phyloP scores from a whole-genome alignment of 176 grass and related monocot genomes.

The Canna indica region DNA sequence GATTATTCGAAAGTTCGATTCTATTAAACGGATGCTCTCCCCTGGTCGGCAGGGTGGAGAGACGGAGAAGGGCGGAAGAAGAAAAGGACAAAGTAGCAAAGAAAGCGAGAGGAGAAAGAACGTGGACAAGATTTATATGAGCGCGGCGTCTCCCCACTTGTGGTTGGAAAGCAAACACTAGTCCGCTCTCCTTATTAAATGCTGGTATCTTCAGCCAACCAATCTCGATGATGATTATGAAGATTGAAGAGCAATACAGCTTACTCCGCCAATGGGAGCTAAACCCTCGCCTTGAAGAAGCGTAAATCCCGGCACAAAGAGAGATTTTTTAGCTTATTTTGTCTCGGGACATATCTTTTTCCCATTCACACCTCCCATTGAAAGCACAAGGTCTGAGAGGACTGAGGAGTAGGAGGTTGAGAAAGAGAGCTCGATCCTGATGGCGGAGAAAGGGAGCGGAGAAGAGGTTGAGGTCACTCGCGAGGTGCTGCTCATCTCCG shows the following conservation, averaged over 20 bases:
- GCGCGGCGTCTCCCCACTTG: neutral
- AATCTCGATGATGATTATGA: neutral
- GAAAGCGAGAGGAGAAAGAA: neutral
- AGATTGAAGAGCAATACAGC: neutral
- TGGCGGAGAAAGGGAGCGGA: constrained; percentile 30
- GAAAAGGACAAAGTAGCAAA: neutral
- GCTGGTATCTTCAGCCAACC: neutral
- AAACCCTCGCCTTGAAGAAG: neutral
- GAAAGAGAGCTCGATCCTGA: neutral
- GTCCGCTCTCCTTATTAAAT: neutral
- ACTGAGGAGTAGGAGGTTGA: neutral
- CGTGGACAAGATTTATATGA: neutral
- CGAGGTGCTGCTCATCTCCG: constrained; percentile 58
- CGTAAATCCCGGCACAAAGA: neutral
- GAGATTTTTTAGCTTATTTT: neutral
- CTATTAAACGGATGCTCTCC: too few species aligned
- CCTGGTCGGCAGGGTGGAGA: neutral
- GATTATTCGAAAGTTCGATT: too few species aligned
- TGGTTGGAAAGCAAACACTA: neutral
- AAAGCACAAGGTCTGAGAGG: neutral
- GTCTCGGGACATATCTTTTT: neutral
- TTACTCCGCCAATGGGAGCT: neutral
- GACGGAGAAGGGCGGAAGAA: neutral
- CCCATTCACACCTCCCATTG: neutral
- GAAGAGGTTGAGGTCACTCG: constrained; percentile 25